A percentile compares a stretch with the other conserved stretches of the same genome.
phyloP scores from a whole-genome alignment of 371 early-diverging fungal genomes.

The Lichtheimia corymbifera region DNA sequence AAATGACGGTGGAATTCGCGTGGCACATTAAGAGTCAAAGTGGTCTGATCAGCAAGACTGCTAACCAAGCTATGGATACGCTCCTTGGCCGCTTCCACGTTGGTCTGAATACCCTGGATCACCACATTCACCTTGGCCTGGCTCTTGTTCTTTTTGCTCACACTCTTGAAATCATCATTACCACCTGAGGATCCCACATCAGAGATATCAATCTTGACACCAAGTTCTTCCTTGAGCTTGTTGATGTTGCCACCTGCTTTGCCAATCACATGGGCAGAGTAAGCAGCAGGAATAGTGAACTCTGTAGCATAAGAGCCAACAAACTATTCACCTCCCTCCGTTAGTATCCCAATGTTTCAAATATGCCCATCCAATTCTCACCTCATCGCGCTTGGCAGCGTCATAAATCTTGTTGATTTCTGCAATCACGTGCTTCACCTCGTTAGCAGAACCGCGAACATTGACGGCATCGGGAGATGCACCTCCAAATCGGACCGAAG shows the following conservation, averaged over 20 bases:
- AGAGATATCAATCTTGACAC: conserved; percentile 80
- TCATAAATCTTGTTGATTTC: conserved; percentile 67
- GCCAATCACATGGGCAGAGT: conserved; percentile 86
- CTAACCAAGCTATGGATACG: conserved; percentile 71
- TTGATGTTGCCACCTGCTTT: conserved; percentile 84
- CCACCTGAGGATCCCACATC: conserved; percentile 41
- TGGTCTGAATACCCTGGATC: conserved; percentile 80
- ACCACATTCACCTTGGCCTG: conserved; percentile 61
- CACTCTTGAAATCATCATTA: conserved; percentile 26
- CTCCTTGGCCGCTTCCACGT: conserved; percentile 74
- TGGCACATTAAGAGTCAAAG: conserved; percentile 63
- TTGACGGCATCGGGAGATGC: conserved; percentile 61
- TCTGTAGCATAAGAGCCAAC: conserved; percentile 69
- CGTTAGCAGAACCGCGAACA: conserved; percentile 79
- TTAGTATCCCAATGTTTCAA: neutral
- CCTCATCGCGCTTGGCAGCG: conserved; percentile 71
- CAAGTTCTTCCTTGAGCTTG: conserved; percentile 74
- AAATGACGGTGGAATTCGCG: conserved; percentile 70
- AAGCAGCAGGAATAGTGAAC: conserved; percentile 69
- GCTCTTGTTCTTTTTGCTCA: conserved; percentile 41
- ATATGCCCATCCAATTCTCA: conserved; percentile 1
- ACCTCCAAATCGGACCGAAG: conserved; percentile 73
- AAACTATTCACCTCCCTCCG: conserved; percentile 23
- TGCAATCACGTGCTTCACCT: conserved; percentile 68
- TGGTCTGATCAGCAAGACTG: conserved; percentile 74